Evolutionary conservation across 108 stramenopile genomes (phyloP), one percentile per base, ranked within the genome.

Genomic region (Fragilaria radians): DNA sequence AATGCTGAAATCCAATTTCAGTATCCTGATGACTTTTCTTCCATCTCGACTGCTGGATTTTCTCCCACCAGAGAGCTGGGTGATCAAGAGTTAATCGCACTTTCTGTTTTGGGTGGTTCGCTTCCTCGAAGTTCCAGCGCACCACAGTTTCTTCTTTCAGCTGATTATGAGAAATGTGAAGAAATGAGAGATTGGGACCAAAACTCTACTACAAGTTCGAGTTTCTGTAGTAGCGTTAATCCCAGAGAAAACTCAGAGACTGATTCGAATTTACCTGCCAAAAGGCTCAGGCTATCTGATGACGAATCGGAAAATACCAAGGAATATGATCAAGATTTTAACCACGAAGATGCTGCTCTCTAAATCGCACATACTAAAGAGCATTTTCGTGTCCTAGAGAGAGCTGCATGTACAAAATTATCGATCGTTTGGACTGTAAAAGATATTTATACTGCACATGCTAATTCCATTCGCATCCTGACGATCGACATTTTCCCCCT

Each of bases 51-150:
- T 42, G 30, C 28, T 1, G 2, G 21, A 2, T 23, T 47, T 29
- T 48, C 46, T 51, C 48, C 24, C 5, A 28, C 49, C 2, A 17
- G 23, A 18, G 25, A 51, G 5, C 54, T 80, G 59, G 62, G 52
- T 27, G 52, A 81, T 42, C 70, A 81, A 52, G 80, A 81, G 36
- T 51, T 82, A 9, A 74, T 82, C 69, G 81, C 81, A 1, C 56
- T 82, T 0, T 52, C 62, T 26, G 81, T 82, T 21, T 36, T 82
- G 28, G 74, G 74, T 19, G 74, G 62, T 5, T 28, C 63, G 4
- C 51, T 81, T 18, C 65, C 71, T 21, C 54, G 67, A 9, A 71
- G 74, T 52, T 19, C 29, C 1, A 62, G 61, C 36, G 11, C 7
- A 14, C 36, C 7, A 14, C 11, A 42, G 36, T 14, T 42, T 11